Conservation (phyloP, 1,139 yeast species). For the Pichia sp. region DNA sequence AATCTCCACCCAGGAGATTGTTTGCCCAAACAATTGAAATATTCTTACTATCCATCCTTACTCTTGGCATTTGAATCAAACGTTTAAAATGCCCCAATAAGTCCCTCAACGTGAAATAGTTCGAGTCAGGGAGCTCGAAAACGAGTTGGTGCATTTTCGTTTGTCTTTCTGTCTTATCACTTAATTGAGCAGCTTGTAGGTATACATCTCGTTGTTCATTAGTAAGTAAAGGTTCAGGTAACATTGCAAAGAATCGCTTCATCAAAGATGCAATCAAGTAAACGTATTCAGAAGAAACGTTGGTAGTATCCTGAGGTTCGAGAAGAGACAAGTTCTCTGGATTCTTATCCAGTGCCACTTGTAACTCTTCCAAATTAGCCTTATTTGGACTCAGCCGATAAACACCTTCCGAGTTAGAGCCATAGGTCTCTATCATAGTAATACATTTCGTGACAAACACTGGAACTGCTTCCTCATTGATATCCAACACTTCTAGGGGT, state of each 20-base stretch:
- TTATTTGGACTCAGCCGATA: constrained; percentile 83
- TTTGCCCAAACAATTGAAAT: constrained; percentile 95
- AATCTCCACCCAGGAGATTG: constrained; percentile 51
- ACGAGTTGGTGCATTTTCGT: constrained; percentile 84
- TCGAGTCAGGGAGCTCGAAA: constrained; percentile 88
- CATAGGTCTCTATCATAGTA: constrained; percentile 77
- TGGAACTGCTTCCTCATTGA: constrained; percentile 89
- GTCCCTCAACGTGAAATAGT: constrained; percentile 84
- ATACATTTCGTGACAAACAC: constrained; percentile 87
- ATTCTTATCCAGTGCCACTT: constrained; percentile 69
- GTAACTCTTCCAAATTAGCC: constrained; percentile 66
- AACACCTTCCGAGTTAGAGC: constrained; percentile 81
- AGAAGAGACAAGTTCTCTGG: constrained; percentile 62
- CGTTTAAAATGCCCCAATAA: constrained; percentile 67
- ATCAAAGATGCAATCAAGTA: constrained; percentile 66
- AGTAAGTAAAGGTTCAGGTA: constrained; percentile 71
- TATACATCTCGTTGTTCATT: constrained; percentile 52
- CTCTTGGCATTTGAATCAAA: constrained; percentile 42
- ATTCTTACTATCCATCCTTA: constrained; percentile 77
- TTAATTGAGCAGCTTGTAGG: constrained; percentile 71
- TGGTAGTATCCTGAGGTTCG: constrained; percentile 41
- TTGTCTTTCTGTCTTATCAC: constrained; percentile 50
- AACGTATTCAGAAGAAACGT: constrained; percentile 65
- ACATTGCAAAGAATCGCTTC: constrained; percentile 59
- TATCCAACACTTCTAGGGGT: constrained; percentile 69